These are phyloP conservation scores for Filobasidium floriforme DNA, from an alignment of 768 basidiomycete species.

Conservation along the genomic window DNA sequence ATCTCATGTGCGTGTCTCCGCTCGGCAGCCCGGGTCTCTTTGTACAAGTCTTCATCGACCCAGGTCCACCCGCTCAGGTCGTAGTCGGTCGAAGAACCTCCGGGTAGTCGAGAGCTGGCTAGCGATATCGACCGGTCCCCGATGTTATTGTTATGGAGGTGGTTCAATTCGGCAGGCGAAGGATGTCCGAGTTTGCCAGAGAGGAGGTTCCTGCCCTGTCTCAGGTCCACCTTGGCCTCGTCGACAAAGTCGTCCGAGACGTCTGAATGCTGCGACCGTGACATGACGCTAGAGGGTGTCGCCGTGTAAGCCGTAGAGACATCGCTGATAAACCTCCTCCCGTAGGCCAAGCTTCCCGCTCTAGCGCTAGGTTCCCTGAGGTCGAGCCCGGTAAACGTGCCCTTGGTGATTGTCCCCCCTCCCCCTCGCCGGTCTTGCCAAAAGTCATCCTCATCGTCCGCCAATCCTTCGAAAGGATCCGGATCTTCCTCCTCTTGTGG, in stretches of 20 bases:
- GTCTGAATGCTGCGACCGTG: background rate
- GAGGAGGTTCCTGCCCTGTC: background rate
- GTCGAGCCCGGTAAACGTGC: background rate
- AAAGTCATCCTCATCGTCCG: slow-evolving; percentile 70
- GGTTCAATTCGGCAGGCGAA: background rate
- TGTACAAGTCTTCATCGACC: slow-evolving; percentile 65
- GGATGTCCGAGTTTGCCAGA: background rate
- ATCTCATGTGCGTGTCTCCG: slow-evolving; percentile 75
- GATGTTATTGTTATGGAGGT: background rate
- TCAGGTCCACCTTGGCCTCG: background rate
- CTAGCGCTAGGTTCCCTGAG: background rate
- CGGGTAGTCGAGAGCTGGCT: background rate
- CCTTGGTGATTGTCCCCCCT: background rate
- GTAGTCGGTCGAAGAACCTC: background rate
- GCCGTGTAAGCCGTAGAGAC: background rate
- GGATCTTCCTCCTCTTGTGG: slow-evolving; percentile 85
- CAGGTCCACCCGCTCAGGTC: slow-evolving; percentile 13
- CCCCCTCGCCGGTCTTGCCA: background rate
- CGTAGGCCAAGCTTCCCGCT: background rate
- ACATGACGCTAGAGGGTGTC: background rate
- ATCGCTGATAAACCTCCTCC: slow-evolving; percentile 1
- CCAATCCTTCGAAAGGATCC: slow-evolving; percentile 87
- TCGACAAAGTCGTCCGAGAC: background rate
- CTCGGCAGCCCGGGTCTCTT: slow-evolving; percentile 67
- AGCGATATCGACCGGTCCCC: slow-evolving; percentile 1